Evolutionary conservation across 1,139 yeast species (phyloP).

Genomic region (Diutina neorugosa): DNA sequence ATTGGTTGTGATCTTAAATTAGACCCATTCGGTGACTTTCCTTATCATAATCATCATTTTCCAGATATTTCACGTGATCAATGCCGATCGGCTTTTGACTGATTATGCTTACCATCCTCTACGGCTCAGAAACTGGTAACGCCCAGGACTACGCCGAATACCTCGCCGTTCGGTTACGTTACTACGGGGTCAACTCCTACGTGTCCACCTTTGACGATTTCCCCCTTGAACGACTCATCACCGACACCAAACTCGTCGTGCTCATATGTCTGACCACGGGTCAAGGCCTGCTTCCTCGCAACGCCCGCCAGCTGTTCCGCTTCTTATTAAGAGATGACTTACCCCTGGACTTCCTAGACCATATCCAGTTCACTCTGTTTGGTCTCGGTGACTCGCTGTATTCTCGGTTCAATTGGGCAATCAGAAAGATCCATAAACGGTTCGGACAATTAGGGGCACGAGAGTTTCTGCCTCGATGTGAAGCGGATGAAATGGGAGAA

Average conservation of each 20-base stretch:
- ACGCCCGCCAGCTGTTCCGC: constrained; percentile 62
- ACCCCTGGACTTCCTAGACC: constrained; percentile 51
- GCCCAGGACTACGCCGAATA: constrained; percentile 76
- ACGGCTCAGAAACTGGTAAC: constrained; percentile 92
- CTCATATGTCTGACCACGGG: constrained; percentile 86
- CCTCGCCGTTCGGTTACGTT: constrained; percentile 43
- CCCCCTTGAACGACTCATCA: constrained; percentile 37
- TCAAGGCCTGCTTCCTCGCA: constrained; percentile 86
- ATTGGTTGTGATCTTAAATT: no score
- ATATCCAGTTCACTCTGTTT: constrained; percentile 55
- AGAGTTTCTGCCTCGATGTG: constrained; percentile 64
- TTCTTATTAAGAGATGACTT: constrained; percentile 57
- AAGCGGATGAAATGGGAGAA: constrained; percentile 77
- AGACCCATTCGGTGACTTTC: no score
- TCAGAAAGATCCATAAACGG: constrained; percentile 69
- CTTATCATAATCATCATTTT: no score
- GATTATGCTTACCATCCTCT: constrained; percentile 48
- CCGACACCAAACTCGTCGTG: constrained; percentile 40
- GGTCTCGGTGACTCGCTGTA: constrained; percentile 96
- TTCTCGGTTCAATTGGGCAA: constrained; percentile 77
- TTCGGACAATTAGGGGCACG: constrained; percentile 70
- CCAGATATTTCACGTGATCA: neutral
- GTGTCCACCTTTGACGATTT: constrained; percentile 53
- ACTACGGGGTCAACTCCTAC: constrained; percentile 40
- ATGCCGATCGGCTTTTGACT: neutral